Conservation (phyloP, 139 green algal species). For the Protoeuglena noctilucae region DNA sequence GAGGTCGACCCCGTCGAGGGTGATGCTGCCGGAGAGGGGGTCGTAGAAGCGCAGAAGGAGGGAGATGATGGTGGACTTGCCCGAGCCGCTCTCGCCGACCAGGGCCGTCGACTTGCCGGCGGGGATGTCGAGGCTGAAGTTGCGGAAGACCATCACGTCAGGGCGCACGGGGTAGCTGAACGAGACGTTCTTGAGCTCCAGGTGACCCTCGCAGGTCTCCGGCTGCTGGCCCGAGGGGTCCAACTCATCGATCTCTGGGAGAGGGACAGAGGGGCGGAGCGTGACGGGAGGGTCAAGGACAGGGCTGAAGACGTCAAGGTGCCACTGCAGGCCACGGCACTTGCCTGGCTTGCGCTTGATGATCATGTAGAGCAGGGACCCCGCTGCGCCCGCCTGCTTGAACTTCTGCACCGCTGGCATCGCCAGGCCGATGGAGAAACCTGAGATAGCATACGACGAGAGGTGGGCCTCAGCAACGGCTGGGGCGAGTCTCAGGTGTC, state of each 20-base stretch:
- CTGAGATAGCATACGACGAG: no score
- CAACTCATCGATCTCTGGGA: background rate
- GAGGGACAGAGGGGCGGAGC: background rate
- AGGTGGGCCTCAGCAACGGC: no score
- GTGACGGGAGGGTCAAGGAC: no score
- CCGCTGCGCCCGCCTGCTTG: slow-evolving; percentile 26
- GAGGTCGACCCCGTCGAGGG: slow-evolving; percentile 42
- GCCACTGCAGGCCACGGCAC: no score
- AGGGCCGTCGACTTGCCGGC: slow-evolving; percentile 74
- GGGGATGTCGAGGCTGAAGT: slow-evolving; percentile 18
- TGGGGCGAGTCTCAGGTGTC: no score
- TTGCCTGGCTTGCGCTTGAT: slow-evolving; percentile 44
- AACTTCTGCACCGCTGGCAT: background rate
- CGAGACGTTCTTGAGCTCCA: slow-evolving; percentile 40
- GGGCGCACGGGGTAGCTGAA: slow-evolving; percentile 65
- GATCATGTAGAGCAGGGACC: slow-evolving; percentile 41
- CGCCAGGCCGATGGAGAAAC: background rate
- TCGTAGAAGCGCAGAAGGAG: slow-evolving; percentile 90
- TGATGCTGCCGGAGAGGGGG: slow-evolving; percentile 21
- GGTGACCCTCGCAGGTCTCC: slow-evolving; percentile 14
- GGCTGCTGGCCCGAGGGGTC: background rate
- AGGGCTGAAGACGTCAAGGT: no score
- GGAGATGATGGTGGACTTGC: slow-evolving; percentile 68
- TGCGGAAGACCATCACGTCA: slow-evolving; percentile 22
- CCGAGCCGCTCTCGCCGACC: slow-evolving; percentile 66